A percentile compares a stretch with the other conserved stretches of the same genome.
Conservation (phyloP, 2,329 filamentous ascomycete species). For the Xylariaceae sp. region DNA sequence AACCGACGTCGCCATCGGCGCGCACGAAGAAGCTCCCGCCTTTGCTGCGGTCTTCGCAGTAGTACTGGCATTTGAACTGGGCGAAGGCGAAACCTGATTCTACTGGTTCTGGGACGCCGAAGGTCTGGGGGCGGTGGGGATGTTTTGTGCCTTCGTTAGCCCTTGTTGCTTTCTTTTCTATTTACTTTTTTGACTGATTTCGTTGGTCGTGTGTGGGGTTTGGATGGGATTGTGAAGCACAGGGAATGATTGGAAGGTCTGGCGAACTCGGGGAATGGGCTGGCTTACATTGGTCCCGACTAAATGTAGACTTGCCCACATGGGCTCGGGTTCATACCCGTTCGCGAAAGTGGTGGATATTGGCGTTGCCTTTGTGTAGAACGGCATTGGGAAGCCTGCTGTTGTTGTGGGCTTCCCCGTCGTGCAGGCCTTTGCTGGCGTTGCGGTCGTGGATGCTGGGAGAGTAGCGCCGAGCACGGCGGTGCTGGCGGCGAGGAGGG, state of each 20-base stretch:
- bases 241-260: background rate
- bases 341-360: slow-evolving; percentile 11
- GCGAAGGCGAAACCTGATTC: slow-evolving; percentile 33
- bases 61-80: slow-evolving; percentile 36
- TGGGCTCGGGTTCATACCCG: slow-evolving; percentile 28
- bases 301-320: slow-evolving; percentile 28
- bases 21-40: slow-evolving; percentile 32
- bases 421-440: slow-evolving; percentile 22
- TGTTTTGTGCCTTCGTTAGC: background rate
- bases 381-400: slow-evolving; percentile 31
- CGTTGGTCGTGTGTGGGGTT: too few relatives aligned
- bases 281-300: slow-evolving; percentile 30
- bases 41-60: slow-evolving; percentile 25
- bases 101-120: slow-evolving; percentile 27
- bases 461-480: slow-evolving; percentile 17
- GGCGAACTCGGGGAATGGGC: background rate
- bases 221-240: too few relatives aligned
- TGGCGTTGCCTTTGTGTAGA: slow-evolving; percentile 27
- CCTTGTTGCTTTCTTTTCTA: background rate
- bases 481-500: background rate
- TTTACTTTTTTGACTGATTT: background rate
- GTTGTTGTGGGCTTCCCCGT: slow-evolving; percentile 28
- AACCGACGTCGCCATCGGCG: slow-evolving; percentile 15
- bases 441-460: slow-evolving; percentile 6
- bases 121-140: slow-evolving; percentile 22